Percentiles rank a stretch among this genome's conserved stretches.
These are phyloP conservation scores for Mycena kentingensis DNA, from an alignment of 768 basidiomycete species.

Conservation along the genomic window DNA sequence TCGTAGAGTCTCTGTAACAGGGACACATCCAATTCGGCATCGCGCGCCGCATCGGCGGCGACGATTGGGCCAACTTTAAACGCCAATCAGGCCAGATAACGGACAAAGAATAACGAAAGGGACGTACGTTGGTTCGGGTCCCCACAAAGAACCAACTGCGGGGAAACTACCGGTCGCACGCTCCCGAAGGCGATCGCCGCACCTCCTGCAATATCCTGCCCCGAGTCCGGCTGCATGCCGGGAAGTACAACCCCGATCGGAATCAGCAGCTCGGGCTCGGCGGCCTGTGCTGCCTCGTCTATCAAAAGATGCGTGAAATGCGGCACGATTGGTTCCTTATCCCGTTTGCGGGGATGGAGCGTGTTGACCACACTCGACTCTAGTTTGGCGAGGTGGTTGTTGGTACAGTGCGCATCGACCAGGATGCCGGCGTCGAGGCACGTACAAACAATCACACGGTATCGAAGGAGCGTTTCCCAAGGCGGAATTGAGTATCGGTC, in stretches of 20 bases:
- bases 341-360: conserved; percentile 40
- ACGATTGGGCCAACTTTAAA: conserved; percentile 50
- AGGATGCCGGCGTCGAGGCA: conserved; percentile 51
- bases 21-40: conserved; percentile 49
- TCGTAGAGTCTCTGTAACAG: conserved; percentile 52
- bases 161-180: conserved; percentile 28
- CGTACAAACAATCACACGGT: conserved; percentile 48
- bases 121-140: conserved; percentile 51
- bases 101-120: conserved; percentile 1
- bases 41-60: conserved; percentile 45
- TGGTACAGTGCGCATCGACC: conserved; percentile 47
- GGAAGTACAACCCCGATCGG: conserved; percentile 50
- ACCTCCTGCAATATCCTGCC: too few relatives aligned
- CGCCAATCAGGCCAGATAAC: conserved; percentile 1
- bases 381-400: conserved; percentile 39
- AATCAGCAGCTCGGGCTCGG: conserved; percentile 51
- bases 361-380: conserved; percentile 40
- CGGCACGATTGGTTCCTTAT: conserved; percentile 35
- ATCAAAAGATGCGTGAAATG: conserved; percentile 58
- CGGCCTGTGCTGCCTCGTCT: conserved; percentile 57
- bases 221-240: conserved; percentile 24
- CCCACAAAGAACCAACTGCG: conserved; percentile 54
- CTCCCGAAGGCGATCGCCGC: conserved; percentile 5
- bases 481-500: conserved; percentile 48
- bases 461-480: conserved; percentile 48